Percentiles rank a stretch among this genome's conserved stretches.
These are phyloP conservation scores for Talaromyces piceae DNA, from an alignment of 2,329 filamentous ascomycete genomes.

Conservation along the genomic window DNA sequence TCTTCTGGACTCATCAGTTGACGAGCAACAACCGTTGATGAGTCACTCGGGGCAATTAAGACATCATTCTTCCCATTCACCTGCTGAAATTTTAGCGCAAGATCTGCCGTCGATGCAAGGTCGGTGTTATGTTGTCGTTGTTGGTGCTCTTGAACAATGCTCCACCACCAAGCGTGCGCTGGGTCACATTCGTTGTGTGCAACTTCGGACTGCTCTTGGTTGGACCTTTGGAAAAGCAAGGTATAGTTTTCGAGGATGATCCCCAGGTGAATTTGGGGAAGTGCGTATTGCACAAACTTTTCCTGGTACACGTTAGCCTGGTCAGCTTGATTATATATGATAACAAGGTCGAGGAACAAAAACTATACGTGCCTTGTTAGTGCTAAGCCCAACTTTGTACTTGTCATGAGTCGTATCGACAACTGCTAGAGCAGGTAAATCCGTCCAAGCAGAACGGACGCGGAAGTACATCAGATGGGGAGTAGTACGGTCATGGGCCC, in stretches of 20 bases:
- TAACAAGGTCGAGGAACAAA: neutral
- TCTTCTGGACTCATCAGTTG: neutral
- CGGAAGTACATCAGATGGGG: slow-evolving; percentile 2
- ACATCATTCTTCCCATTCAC: neutral
- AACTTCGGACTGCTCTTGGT: neutral
- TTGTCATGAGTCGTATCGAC: neutral
- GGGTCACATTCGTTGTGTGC: neutral
- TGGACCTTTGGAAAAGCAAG: neutral
- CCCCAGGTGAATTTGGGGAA: neutral
- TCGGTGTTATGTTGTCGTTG: neutral
- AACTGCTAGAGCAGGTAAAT: neutral
- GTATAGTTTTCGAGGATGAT: neutral
- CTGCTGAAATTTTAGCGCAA: neutral
- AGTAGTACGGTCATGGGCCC: slow-evolving; percentile 2
- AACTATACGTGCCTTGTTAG: neutral
- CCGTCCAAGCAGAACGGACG: neutral
- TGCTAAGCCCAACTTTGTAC: neutral
- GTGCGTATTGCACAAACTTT: neutral
- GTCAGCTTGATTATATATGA: neutral
- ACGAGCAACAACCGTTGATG: neutral
- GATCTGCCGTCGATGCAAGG: neutral
- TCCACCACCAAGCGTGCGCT: neutral
- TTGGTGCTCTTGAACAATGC: neutral
- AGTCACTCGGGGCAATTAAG: neutral
- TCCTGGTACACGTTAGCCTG: neutral